Percentiles rank a stretch among this genome's conserved stretches.
These are phyloP conservation scores for Golubevia pallescens DNA, from an alignment of 1,284 basidiomycete genomes.

Conservation along the genomic window DNA sequence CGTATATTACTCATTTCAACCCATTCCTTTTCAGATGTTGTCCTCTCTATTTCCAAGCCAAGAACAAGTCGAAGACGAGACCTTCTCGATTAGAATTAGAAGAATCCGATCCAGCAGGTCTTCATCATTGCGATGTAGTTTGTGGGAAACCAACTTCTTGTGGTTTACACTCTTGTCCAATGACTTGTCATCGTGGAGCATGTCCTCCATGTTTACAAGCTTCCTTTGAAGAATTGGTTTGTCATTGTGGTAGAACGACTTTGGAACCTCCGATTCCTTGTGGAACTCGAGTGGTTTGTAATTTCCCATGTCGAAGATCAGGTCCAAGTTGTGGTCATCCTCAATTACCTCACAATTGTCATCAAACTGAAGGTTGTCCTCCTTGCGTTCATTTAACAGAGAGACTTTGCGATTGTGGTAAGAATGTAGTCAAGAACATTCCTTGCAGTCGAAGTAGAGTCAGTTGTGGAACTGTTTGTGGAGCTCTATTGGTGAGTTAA, in stretches of 20 bases:
- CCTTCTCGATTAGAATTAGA: constrained; percentile 37
- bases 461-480: constrained; percentile 49
- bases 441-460: constrained; percentile 51
- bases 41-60: constrained; percentile 53
- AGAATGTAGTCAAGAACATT: constrained; percentile 46
- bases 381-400: constrained; percentile 58
- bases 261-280: constrained; percentile 61
- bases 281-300: constrained; percentile 47
- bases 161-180: constrained; percentile 46
- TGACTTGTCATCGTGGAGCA: constrained; percentile 54
- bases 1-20: background rate
- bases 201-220: constrained; percentile 60
- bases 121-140: constrained; percentile 46
- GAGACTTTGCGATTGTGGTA: constrained; percentile 52
- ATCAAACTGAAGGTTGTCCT: constrained; percentile 51
- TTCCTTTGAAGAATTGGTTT: constrained; percentile 54
- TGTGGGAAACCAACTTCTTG: constrained; percentile 53
- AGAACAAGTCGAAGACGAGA: constrained; percentile 30
- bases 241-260: constrained; percentile 56
- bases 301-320: constrained; percentile 52
- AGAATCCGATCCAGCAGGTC: constrained; percentile 44
- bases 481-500: constrained; percentile 23
- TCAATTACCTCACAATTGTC: constrained; percentile 55
- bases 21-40: constrained; percentile 27
- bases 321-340: constrained; percentile 57